Percentiles rank a stretch among this genome's conserved stretches.
These are phyloP conservation scores for Lasiodiplodia hormozganensis DNA, from an alignment of 2,329 filamentous ascomycete species.

Conservation along the genomic window DNA sequence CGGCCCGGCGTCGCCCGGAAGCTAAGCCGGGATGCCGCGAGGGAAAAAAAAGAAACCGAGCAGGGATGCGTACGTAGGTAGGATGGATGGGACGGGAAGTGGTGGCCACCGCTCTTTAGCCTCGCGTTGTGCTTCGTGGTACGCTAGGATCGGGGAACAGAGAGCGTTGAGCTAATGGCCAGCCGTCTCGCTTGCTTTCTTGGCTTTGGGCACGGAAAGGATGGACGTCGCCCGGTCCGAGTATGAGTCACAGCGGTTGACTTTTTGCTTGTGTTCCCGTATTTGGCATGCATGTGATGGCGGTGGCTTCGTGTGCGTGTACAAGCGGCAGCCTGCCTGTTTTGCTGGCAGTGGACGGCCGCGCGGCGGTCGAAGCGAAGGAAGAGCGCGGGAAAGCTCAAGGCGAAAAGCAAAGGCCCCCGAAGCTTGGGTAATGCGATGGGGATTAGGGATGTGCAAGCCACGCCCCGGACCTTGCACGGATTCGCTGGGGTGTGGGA, in stretches of 20 bases:
- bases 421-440: neutral
- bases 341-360: neutral
- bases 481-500: conserved; percentile 5
- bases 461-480: conserved; percentile 18
- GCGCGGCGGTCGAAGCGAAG: neutral
- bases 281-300: neutral
- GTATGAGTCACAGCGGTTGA: conserved; percentile 16
- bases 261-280: neutral
- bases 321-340: neutral
- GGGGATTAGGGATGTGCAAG: conserved; percentile 2
- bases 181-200: neutral
- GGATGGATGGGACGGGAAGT: neutral
- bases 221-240: neutral
- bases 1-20: neutral
- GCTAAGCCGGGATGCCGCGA: neutral
- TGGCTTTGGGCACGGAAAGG: neutral
- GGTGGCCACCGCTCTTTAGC: neutral
- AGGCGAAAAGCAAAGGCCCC: neutral
- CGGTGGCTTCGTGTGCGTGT: neutral
- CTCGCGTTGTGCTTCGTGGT: neutral
- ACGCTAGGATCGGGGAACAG: conserved; percentile 16
- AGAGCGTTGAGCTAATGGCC: neutral
- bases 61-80: neutral
- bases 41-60: neutral
- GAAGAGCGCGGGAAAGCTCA: neutral